Evolutionary conservation across 1,284 basidiomycete genomes (phyloP), one percentile per base, ranked within the genome.

Genomic region (Calocybe gambosa): DNA sequence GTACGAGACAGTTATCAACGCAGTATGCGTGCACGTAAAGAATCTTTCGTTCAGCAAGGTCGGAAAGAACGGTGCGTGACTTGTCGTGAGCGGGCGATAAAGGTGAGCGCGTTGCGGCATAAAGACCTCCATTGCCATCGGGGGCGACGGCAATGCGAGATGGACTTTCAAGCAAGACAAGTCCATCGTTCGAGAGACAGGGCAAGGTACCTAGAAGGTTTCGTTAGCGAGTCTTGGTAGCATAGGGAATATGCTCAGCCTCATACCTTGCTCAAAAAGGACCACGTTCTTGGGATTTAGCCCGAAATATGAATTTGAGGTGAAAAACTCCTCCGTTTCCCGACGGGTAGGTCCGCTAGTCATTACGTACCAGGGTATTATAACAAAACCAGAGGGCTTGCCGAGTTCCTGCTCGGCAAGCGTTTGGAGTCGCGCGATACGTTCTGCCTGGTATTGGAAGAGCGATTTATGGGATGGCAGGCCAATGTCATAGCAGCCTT

Each of bases 1-100:
- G 83, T 57, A 98, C 96, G 53, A 99, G 89, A 68, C 95, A 99
- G 74, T 99, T 99, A 75, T 99, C 96, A 58, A 99, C 95, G 58
- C 95, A 87, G 72, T 97, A 98, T 0, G 85, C 89, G 68, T 99
- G 95, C 37, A 99, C 76, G 68, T 94, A 97, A 50, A 83, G 76
- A 60, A 98, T 74, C 38, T 84, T 82, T 55, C 93, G 92, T 43
- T 69, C 64, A 35, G 73, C 69, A 50, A 99, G 78, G 66, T 98
- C 92, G 35, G 85, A 78, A 42, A 99, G 80, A 44, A 99, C 93
- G 9, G 88, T 88, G 42, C 65, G 74, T 21, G 80, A 72, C 44
- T 75, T 73, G 62, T 79, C 67, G 5, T 15, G 13, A 25, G 72
- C 63, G n/a, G 80, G 59, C 15, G 78, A 78, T 39, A 94, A 66